Evolutionary conservation across 1,284 basidiomycete species (phyloP), one percentile per base, ranked within the genome.

Genomic region (Taiwanofungus camphoratus): DNA sequence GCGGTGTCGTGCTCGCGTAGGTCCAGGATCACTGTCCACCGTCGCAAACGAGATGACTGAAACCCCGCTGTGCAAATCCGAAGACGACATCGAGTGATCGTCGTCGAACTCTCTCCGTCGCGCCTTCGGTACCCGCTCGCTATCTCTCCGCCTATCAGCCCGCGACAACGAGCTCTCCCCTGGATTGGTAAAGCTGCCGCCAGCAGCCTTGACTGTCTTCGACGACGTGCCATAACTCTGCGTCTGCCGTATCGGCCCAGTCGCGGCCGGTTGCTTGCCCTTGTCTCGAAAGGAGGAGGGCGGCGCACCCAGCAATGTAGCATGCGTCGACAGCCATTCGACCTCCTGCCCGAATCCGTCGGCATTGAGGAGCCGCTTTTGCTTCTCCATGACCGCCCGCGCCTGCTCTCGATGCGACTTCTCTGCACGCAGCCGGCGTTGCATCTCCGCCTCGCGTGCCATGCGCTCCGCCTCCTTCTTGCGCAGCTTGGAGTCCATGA

Each of bases 311-410:
- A 67, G 51, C 40, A 59, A 73, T 60, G 56, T 58, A 35, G 63
- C 52, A 39, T 65, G 60, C 38, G 63, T 54, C 55, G 67, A 71
- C 39, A 68, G 71, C 74, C 80, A 86, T 57, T 84, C 78, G 39
- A 82, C 63, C 50, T 81, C 74, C 41, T 73, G 64, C 42, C 67
- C 59, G 40, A 56, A 68, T 19, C 70, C 68, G 22, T 71, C 71
- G 52, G 80, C 76, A 55, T 78, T 77, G 55, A 82, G 68, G 58
- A 91, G 72, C 53, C 82, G 78, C 46, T 77, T 82, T 58, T 92
- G 87, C 70, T 97, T 97, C 61, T 86, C 82, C 82, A 98, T 87
- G 62, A 98, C 95, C 29, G 92, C 93, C 40, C 95, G 79, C 5
- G 95, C 92, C 56, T 95, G 86, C 56, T 98, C 94, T 55, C 71